Base-by-base conservation (phyloP, 73 alveolate species). In the Tetrahymena thermophila region DNA sequence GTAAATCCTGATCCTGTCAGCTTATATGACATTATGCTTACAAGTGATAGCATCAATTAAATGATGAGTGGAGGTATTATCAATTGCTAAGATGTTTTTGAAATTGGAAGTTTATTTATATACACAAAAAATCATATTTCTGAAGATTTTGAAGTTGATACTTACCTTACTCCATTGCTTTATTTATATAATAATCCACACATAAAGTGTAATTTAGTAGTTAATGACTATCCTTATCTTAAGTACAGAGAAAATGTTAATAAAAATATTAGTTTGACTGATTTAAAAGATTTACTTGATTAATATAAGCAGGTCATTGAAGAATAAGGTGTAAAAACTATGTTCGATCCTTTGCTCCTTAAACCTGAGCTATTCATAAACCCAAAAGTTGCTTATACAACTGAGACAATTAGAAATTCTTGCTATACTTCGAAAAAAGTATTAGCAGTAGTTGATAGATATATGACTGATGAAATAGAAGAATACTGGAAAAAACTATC, bases 371-470 rank as follows among this genome's bases (percentile, higher is more conserved):
- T 96, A 21, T 85, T 96, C 17, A 84, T 97, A 3, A 42, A 83
- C 8, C 97, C 96, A 11, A 96, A 96, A 93, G 96, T 94, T 21
- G 94, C 93, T 10, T 97, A 97, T 93, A 96, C 94, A 94, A 93
- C 96, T 16, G 98, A 97, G 56, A 83, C 95, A 10, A 58, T 97
- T 0, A 85, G 97, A 40, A 94, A 97, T 43, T 34, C 57, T 10
- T 95, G 97, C 16, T 35, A n/a, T 4, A 94, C 94, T n/a, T 19
- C 71, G 37, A 89, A 83, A 40, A 35, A 95, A 40, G 93, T 97
- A 10, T 96, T 96, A 0, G 98, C 97, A 37, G 95, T 96, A 14
- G 97, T 97, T n/a, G 98, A 97, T 84, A 42, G 83, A 40, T 95
- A 94, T 31, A 35, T 93, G 35, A 34, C 96, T 25, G 96, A 97